phyloP scores from a whole-genome alignment of 2,329 filamentous ascomycete genomes.

The Fusarium circinatum region DNA sequence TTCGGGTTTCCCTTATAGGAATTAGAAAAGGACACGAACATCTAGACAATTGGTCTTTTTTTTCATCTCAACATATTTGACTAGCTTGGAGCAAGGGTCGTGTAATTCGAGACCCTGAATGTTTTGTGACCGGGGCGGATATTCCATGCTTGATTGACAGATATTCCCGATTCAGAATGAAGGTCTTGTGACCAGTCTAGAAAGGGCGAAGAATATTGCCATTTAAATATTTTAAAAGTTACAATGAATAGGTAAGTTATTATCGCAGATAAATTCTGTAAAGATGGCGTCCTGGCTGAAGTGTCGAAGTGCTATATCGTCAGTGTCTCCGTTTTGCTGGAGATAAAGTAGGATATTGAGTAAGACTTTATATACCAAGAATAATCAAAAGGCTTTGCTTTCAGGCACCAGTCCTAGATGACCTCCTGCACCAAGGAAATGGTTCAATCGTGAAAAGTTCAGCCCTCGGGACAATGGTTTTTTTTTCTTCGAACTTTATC shows the following conservation, averaged over 20 bases:
- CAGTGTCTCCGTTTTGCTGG: background rate
- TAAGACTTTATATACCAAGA: background rate
- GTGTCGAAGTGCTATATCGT: background rate
- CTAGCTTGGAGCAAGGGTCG: constrained; percentile 23
- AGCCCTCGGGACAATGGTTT: background rate
- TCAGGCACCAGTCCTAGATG: background rate
- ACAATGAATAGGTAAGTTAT: background rate
- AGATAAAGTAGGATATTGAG: background rate
- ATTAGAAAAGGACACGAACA: constrained; percentile 10
- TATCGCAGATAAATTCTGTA: background rate
- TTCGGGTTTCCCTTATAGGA: constrained; percentile 18
- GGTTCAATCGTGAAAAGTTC: background rate
- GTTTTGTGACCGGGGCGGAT: background rate
- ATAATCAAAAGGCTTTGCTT: background rate
- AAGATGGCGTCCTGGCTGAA: background rate
- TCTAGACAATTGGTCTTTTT: constrained; percentile 17
- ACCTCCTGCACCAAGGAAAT: background rate
- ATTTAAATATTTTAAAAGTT: no score
- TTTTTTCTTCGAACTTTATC: background rate
- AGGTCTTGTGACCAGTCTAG: background rate
- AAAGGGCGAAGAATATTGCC: background rate
- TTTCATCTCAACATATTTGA: constrained; percentile 23
- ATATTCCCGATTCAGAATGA: background rate
- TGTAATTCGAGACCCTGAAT: constrained; percentile 30
- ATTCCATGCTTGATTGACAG: background rate